phyloP scores from a whole-genome alignment of 768 basidiomycete genomes.

The Mycena vulgaris region DNA sequence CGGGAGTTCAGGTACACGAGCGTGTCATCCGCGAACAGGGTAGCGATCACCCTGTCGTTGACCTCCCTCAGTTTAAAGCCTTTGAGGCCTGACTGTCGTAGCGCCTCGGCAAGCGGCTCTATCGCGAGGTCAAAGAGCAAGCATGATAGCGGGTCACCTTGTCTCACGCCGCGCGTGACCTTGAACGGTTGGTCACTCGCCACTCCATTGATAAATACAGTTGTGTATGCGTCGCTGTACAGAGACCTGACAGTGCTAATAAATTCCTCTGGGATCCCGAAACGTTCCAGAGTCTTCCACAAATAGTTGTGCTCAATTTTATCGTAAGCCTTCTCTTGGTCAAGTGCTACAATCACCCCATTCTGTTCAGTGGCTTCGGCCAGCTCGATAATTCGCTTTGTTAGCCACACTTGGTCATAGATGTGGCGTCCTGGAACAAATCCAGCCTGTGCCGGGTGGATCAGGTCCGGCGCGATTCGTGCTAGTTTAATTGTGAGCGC shows the following conservation, averaged over 20 bases:
- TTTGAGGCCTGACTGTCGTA: constrained; percentile 23
- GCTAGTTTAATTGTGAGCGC: constrained; percentile 33
- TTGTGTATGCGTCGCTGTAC: constrained; percentile 41
- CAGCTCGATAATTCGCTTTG: constrained; percentile 33
- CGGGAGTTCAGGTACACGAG: constrained; percentile 49
- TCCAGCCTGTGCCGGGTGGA: constrained; percentile 47
- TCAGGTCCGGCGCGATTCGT: constrained; percentile 16
- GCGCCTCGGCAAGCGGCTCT: constrained; percentile 37
- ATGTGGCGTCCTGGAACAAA: too few species aligned
- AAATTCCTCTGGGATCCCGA: constrained; percentile 30
- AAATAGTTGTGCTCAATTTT: too few species aligned
- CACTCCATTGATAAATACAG: constrained; percentile 44
- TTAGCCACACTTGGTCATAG: too few species aligned
- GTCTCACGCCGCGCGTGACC: constrained; percentile 46
- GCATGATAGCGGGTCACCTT: constrained; percentile 52
- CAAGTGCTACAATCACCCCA: too few species aligned
- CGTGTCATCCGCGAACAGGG: constrained; percentile 61
- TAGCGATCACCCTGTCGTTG: constrained; percentile 43
- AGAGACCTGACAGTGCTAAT: constrained; percentile 39
- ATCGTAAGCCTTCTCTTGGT: too few species aligned
- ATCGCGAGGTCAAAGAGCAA: constrained; percentile 42
- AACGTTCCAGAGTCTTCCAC: not conserved
- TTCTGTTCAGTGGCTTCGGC: constrained; percentile 34
- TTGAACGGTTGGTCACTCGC: constrained; percentile 29
- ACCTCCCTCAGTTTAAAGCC: constrained; percentile 24